Evolutionary conservation across 78 protist genomes (phyloP).

Genomic region (Dictyostelium citrinum): DNA sequence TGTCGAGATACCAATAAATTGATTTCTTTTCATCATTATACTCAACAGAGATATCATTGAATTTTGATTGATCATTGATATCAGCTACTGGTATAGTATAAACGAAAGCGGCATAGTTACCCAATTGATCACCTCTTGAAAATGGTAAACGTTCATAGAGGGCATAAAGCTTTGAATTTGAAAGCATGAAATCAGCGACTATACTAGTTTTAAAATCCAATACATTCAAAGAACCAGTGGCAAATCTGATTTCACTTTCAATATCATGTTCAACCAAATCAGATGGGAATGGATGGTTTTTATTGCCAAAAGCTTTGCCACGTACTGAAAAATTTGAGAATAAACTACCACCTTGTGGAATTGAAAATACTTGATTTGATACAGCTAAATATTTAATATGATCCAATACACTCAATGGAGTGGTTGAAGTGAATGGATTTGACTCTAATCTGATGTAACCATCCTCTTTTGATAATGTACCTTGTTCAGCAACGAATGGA

Average conservation of each 20-base stretch:
- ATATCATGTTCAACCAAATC: neutral
- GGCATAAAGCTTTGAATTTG: neutral
- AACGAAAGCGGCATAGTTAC: neutral
- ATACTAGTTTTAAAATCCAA: constrained; percentile 22
- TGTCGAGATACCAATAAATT: neutral
- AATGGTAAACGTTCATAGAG: constrained; percentile 39
- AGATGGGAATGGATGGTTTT: constrained; percentile 3
- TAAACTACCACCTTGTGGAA: constrained; percentile 10
- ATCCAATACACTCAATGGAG: neutral
- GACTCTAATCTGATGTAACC: constrained; percentile 23
- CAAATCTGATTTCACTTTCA: constrained; percentile 2
- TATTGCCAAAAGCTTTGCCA: neutral
- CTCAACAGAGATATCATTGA: neutral
- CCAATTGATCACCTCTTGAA: neutral
- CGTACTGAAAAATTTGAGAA: neutral
- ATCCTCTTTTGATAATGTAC: neutral
- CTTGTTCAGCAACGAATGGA: constrained; percentile 26
- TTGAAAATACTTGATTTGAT: neutral
- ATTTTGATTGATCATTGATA: neutral
- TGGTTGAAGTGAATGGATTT: constrained; percentile 20
- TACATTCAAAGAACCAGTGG: constrained; percentile 5
- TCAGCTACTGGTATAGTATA: neutral
- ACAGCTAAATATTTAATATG: constrained; percentile 26
- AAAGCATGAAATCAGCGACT: neutral
- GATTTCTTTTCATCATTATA: neutral